Evolutionary conservation across 2,329 filamentous ascomycete genomes (phyloP).

Genomic region (Orbilia javanica): DNA sequence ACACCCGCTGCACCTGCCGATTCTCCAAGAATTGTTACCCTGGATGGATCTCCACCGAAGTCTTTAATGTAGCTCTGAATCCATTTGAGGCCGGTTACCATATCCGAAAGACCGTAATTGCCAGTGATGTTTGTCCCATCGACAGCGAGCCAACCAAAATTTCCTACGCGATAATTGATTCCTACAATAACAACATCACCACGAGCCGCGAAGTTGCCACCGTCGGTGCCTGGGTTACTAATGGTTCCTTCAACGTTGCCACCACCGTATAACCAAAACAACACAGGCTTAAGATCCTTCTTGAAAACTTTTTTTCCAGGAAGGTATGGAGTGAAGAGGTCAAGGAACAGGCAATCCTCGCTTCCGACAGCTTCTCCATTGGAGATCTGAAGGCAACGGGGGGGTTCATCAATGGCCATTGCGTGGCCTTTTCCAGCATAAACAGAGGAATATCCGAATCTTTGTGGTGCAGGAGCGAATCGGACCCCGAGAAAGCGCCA

Average conservation of each 20-base stretch:
- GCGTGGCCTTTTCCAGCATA: slow-evolving; percentile 65
- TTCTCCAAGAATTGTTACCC: slow-evolving; percentile 84
- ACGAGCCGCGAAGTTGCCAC: slow-evolving; percentile 67
- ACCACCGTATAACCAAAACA: slow-evolving; percentile 69
- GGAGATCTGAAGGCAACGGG: slow-evolving; percentile 65
- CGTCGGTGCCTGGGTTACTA: slow-evolving; percentile 65
- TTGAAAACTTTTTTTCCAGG: slow-evolving; percentile 52
- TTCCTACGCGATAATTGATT: slow-evolving; percentile 65
- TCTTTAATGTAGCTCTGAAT: slow-evolving; percentile 76
- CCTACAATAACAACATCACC: slow-evolving; percentile 67
- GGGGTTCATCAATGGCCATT: slow-evolving; percentile 64
- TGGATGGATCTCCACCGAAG: slow-evolving; percentile 82
- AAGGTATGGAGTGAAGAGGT: slow-evolving; percentile 64
- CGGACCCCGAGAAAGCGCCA: slow-evolving; percentile 70
- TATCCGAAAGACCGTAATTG: slow-evolving; percentile 69
- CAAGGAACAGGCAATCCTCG: slow-evolving; percentile 69
- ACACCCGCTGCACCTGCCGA: slow-evolving; percentile 71
- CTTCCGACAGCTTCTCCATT: slow-evolving; percentile 64
- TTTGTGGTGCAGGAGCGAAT: slow-evolving; percentile 67
- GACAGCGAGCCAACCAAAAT: slow-evolving; percentile 29
- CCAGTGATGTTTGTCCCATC: slow-evolving; percentile 67
- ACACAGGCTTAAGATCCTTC: slow-evolving; percentile 66
- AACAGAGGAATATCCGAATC: slow-evolving; percentile 67
- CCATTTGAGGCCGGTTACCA: slow-evolving; percentile 69
- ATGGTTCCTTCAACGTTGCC: slow-evolving; percentile 65